phyloP scores from a whole-genome alignment of 768 basidiomycete genomes.

The Hypsizygus marmoreus region DNA sequence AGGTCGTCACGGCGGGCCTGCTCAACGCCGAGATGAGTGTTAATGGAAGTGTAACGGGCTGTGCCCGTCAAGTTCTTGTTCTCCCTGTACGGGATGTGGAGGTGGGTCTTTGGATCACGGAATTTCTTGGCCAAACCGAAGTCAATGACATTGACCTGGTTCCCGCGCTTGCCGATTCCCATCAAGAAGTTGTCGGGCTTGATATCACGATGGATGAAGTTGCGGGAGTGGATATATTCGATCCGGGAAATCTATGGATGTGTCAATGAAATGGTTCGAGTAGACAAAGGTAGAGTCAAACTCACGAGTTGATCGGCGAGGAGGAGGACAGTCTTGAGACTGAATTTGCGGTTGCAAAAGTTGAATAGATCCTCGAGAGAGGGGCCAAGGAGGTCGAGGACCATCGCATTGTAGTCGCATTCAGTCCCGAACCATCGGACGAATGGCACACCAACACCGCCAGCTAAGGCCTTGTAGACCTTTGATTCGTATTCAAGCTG shows the following conservation, averaged over 20 bases:
- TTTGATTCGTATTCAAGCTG: constrained; percentile 98
- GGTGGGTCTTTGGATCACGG: constrained; percentile 98
- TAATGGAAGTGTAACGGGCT: constrained; percentile 98
- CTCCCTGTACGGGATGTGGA: constrained; percentile 99
- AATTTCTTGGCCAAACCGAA: constrained; percentile 99
- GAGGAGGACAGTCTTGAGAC: constrained; percentile 93
- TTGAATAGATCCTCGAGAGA: constrained; percentile 92
- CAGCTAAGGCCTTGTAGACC: constrained; percentile 96
- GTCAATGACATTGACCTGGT: constrained; percentile 98
- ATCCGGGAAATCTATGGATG: constrained; percentile 86
- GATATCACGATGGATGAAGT: constrained; percentile 97
- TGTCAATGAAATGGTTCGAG: constrained; percentile 25
- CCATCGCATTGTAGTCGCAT: constrained; percentile 99
- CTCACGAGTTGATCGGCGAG: constrained; percentile 94
- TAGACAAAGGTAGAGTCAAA: constrained; percentile 21
- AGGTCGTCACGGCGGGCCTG: constrained; percentile 98
- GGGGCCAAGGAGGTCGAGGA: constrained; percentile 92
- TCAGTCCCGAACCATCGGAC: constrained; percentile 94
- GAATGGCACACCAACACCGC: constrained; percentile 98
- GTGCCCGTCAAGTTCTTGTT: constrained; percentile 99
- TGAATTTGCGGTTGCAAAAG: constrained; percentile 97
- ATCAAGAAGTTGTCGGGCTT: constrained; percentile 99
- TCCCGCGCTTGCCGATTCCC: constrained; percentile 99
- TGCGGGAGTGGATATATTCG: constrained; percentile 99
- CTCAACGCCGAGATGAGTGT: constrained; percentile 97